Percentiles rank a stretch among this genome's conserved stretches.
Conservation (phyloP, 371 early-diverging fungal species). For the Umbelopsis sp. region DNA sequence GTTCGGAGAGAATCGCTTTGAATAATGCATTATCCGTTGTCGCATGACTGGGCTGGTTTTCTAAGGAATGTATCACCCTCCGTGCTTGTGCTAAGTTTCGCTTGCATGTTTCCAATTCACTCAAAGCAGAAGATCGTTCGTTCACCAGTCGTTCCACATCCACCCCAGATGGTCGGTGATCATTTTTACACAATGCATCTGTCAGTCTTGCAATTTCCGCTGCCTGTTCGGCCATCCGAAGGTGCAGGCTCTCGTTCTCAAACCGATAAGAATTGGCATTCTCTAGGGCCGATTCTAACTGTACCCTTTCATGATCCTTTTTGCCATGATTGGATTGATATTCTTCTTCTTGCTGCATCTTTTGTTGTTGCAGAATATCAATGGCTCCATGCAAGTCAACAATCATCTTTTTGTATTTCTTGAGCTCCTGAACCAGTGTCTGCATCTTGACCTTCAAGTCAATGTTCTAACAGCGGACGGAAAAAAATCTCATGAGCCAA, state of each 20-base stretch:
- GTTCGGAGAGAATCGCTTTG: slow-evolving; percentile 32
- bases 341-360: slow-evolving; percentile 1
- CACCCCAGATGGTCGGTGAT: background rate
- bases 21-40: slow-evolving; percentile 26
- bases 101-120: slow-evolving; percentile 5
- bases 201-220: slow-evolving; percentile 43
- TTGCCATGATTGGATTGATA: slow-evolving; percentile 61
- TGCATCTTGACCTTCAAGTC: slow-evolving; percentile 58
- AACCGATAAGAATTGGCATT: slow-evolving; percentile 35
- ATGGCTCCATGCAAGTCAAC: slow-evolving; percentile 49
- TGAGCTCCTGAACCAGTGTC: slow-evolving; percentile 48
- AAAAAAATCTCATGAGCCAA: background rate
- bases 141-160: slow-evolving; percentile 5
- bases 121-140: background rate
- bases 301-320: slow-evolving; percentile 50
- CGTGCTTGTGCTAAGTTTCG: slow-evolving; percentile 11
- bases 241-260: slow-evolving; percentile 42
- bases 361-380: slow-evolving; percentile 48
- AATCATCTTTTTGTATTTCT: slow-evolving; percentile 54
- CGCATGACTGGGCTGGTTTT: slow-evolving; percentile 3
- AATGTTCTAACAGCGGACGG: slow-evolving; percentile 44
- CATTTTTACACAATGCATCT: slow-evolving; percentile 20
- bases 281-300: slow-evolving; percentile 41
- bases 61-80: slow-evolving; percentile 8
- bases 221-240: slow-evolving; percentile 36